Percentiles rank a stretch among this genome's conserved stretches.
These are phyloP conservation scores for Leptographium wingfieldii DNA, from an alignment of 2,329 filamentous ascomycete genomes.

Conservation along the genomic window DNA sequence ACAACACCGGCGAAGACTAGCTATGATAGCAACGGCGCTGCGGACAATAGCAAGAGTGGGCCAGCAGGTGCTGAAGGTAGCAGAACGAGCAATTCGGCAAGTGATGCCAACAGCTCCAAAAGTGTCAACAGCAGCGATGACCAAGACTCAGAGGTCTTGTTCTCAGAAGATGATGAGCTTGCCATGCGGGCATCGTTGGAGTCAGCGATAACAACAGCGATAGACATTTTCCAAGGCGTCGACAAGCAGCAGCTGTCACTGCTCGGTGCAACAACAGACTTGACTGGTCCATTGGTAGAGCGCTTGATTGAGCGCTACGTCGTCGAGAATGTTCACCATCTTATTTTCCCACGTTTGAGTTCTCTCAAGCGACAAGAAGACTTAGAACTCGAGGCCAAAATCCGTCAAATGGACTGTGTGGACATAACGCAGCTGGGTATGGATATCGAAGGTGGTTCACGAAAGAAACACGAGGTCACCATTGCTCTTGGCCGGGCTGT, in stretches of 20 bases:
- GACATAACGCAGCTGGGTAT: constrained; percentile 94
- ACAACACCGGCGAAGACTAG: constrained; percentile 21
- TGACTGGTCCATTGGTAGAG: constrained; percentile 87
- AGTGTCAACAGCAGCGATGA: constrained; percentile 3
- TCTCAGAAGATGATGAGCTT: constrained; percentile 82
- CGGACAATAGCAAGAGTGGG: not conserved
- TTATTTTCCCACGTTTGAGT: constrained; percentile 74
- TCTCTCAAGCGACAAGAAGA: constrained; percentile 71
- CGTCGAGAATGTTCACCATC: constrained; percentile 80
- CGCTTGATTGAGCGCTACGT: constrained; percentile 91
- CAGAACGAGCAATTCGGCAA: not conserved
- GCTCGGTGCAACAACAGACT: constrained; percentile 80
- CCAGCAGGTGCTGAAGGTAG: not conserved
- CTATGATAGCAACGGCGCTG: not conserved
- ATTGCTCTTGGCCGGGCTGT: constrained; percentile 66
- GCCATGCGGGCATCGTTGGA: constrained; percentile 80
- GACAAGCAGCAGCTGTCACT: constrained; percentile 92
- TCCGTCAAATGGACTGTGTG: constrained; percentile 83
- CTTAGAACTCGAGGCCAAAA: constrained; percentile 74
- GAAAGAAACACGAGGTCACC: constrained; percentile 70
- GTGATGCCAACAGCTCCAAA: not conserved
- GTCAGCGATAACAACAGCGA: constrained; percentile 82
- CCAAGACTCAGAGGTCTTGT: constrained; percentile 45
- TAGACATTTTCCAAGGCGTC: constrained; percentile 89
- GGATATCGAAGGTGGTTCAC: constrained; percentile 62